Evolutionary conservation across 2,329 filamentous ascomycete species (phyloP), one percentile per base, ranked within the genome.

Genomic region (Colletotrichum sidae): DNA sequence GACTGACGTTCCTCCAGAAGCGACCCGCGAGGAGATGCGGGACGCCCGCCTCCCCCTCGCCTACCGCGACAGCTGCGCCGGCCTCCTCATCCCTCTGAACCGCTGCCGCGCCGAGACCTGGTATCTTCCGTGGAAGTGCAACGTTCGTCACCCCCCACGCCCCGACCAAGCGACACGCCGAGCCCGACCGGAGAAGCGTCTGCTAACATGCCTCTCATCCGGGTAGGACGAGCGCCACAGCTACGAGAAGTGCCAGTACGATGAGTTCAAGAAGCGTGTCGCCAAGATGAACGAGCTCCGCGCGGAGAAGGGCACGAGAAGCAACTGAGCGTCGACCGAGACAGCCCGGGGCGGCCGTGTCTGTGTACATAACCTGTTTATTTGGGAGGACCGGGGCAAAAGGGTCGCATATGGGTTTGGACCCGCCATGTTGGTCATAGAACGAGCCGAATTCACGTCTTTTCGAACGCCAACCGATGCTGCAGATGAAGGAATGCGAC

Each of bases 181-280:
- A 63, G 8, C 49, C 62, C n/a, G 17, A 49, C 9, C 15, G 25
- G 37, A 42, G 41, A 15, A 44, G 11, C 45, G 35, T 46, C 53
- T 60, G 64, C 63, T 68, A 58, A 67, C 57, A 15, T 4, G 2
- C 37, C 11, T 59, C 39, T 7, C 63, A 42, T 46, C 4, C 38
- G 42, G 63, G 65, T 76, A 98, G 96, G 90, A 94, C 79, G 96
- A 99, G 86, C 87, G 96, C 84, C 96, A 99, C 83, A 91, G 90
- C 76, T 99, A 99, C 86, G 96, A 99, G 79, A 98, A 98, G 81
- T 99, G 96, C 88, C 96, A 99, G 77, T 99, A 99, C 81, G 92
- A 92, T 70, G 96, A 98, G 79, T 99, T 99, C 86, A 97, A 97
- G 89, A 93, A 95, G 87, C 90, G 96, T 65, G 96, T 99, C 70